Evolutionary conservation across 1,284 basidiomycete species (phyloP), one percentile per base, ranked within the genome.

Genomic region (Sanghuangporus baumii): DNA sequence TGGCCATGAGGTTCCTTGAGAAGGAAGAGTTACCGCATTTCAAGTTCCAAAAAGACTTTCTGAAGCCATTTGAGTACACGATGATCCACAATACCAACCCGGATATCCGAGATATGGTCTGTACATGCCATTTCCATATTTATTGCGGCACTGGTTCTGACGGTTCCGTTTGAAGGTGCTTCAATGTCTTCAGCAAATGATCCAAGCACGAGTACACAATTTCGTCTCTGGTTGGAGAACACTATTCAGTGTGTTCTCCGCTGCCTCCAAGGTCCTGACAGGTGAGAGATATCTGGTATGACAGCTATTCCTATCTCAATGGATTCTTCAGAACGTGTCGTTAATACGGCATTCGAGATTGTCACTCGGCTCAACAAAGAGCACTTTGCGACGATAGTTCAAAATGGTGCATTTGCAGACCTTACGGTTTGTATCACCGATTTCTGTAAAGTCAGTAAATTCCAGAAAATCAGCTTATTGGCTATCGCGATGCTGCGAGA

Each of bases 41-140:
- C 84, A 95, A 96, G 72, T 99, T 99, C 78, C 97, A 99, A 71
- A 99, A 99, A 75, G 97, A 99, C 74, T 99, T 99, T 76, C 76
- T 99, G 61, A 93, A 94, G 72, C 97, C 97, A 1, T 99, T 99
- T 73, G 96, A 99, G 77, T 91, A 97, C 74, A 96, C 98, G 1
- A 99, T 99, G 92, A 85, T 91, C 50, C 91, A 98, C 73, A 99
- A 98, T 76, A 84, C 88, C 64, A 97, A 98, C 74, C 88, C 94
- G 3, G 96, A 98, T 70, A 88, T 97, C 50, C 87, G 96, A 63
- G 97, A 99, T 73, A 94, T 99, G 94, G 96, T 66, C 47, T n/a
- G 41, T 61, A 16, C 55, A 56, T 57, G 9, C 18, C 31, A 41
- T 31, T 41, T 37, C 9, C n/a, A 52, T 34, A 55, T 6, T 59